Conservation (phyloP, 1,284 basidiomycete species). For the Exsudoporus floridanus region DNA sequence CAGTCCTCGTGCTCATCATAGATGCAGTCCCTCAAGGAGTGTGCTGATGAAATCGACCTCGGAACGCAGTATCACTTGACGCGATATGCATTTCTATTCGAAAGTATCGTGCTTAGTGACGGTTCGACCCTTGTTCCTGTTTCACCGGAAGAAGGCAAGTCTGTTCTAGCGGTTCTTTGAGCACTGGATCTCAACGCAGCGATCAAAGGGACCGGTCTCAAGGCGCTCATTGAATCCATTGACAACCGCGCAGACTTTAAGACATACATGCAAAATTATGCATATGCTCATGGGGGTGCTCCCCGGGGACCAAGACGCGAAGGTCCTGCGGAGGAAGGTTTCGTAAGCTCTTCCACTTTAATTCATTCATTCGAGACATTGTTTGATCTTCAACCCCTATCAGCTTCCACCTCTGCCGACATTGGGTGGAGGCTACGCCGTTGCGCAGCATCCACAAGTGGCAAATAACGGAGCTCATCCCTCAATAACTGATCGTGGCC, state of each 20-base stretch:
- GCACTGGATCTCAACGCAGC: conserved; percentile 8
- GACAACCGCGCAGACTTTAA: conserved; percentile 96
- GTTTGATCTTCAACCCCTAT: conserved; percentile 6
- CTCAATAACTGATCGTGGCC: conserved; percentile 57
- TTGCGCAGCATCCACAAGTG: conserved; percentile 27
- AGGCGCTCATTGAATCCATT: conserved; percentile 85
- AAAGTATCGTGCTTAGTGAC: conserved; percentile 87
- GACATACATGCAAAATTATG: conserved; percentile 96
- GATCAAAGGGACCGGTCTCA: conserved; percentile 68
- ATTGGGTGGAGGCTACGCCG: conserved; percentile 37
- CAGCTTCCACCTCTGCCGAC: conserved; percentile 64
- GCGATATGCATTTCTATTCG: conserved; percentile 92
- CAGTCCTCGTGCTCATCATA: conserved; percentile 14
- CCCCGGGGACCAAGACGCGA: conserved; percentile 76
- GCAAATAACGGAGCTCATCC: conserved; percentile 35
- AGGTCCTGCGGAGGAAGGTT: conserved; percentile 83
- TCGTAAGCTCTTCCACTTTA: conserved; percentile 54
- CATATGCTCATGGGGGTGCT: conserved; percentile 71
- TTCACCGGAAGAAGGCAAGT: conserved; percentile 57
- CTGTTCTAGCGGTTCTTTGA: conserved; percentile 4
- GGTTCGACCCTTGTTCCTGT: conserved; percentile 80
- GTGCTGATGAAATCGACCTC: conserved; percentile 93
- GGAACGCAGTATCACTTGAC: conserved; percentile 97
- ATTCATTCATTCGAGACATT: conserved; percentile 12
- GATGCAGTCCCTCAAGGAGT: conserved; percentile 87